Percentiles rank a stretch among this genome's conserved stretches.
These are phyloP conservation scores for Aspergillus sergii DNA, from an alignment of 2,329 filamentous ascomycete genomes.

Conservation along the genomic window DNA sequence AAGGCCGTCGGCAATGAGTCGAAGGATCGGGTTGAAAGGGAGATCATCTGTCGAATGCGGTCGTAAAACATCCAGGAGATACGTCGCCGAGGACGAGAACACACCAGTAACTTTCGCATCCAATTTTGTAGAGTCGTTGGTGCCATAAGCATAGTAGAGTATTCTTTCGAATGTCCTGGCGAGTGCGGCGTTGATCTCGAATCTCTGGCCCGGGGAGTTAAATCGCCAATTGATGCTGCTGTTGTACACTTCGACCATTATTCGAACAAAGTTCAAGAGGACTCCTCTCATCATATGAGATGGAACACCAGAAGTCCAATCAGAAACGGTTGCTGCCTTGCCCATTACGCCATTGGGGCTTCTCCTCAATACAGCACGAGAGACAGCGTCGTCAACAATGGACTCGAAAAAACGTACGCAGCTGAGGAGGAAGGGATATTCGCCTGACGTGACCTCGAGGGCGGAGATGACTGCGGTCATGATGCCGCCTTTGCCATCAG, in stretches of 20 bases:
- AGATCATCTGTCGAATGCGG: constrained; percentile 69
- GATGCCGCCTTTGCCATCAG: constrained; percentile 73
- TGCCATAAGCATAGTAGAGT: constrained; percentile 71
- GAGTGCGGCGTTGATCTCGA: constrained; percentile 68
- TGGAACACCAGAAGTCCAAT: constrained; percentile 70
- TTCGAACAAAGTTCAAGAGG: constrained; percentile 71
- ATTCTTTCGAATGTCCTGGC: constrained; percentile 71
- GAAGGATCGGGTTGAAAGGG: constrained; percentile 75
- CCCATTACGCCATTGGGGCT: constrained; percentile 35
- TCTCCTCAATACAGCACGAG: constrained; percentile 50
- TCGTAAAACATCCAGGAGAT: constrained; percentile 76
- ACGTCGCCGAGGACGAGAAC: constrained; percentile 72
- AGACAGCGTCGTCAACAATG: constrained; percentile 74
- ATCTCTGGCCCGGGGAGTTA: constrained; percentile 66
- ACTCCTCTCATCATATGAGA: constrained; percentile 76
- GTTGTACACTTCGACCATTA: constrained; percentile 80
- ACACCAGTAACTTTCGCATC: constrained; percentile 60
- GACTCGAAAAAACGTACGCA: constrained; percentile 74
- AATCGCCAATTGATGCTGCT: constrained; percentile 87
- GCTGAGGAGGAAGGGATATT: constrained; percentile 75
- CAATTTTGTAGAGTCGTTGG: constrained; percentile 62
- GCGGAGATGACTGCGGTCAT: constrained; percentile 79
- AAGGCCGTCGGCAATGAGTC: constrained; percentile 66
- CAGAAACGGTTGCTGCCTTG: constrained; percentile 34
- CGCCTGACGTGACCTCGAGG: constrained; percentile 74